These are phyloP conservation scores for Arctium minus DNA, from an alignment of 129 eudicot genomes.

Conservation along the genomic window DNA sequence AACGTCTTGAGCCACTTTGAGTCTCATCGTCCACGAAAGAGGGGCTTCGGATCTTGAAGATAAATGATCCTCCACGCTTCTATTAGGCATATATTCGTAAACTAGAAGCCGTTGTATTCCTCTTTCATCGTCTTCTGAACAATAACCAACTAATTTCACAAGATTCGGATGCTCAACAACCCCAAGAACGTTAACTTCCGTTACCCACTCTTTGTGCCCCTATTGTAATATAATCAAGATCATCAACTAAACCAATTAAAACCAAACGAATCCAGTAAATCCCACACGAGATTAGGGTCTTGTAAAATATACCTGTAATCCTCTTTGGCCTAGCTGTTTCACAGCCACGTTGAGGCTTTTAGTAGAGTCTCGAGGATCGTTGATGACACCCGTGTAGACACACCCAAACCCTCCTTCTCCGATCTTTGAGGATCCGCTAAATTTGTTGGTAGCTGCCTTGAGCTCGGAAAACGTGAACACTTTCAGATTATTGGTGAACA, in stretches of 20 bases:
- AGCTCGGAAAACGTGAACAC: conserved; percentile 59
- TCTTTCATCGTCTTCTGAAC: conserved; percentile 78
- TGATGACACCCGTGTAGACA: conserved; percentile 56
- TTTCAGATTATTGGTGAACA: conserved; percentile 42
- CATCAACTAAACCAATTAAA: too few relatives aligned
- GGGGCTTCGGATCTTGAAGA: conserved; percentile 43
- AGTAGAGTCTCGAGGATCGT: too few relatives aligned
- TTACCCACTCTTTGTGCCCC: conserved; percentile 97
- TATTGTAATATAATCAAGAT: not conserved
- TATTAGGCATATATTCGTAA: conserved; percentile 32
- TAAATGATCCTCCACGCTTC: conserved; percentile 41
- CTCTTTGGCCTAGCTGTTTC: conserved; percentile 51
- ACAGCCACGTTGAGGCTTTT: conserved; percentile 59
- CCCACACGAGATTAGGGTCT: not conserved
- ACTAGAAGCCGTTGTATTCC: conserved; percentile 41
- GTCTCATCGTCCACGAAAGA: conserved; percentile 75
- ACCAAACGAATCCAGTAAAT: too few relatives aligned
- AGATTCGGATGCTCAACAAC: conserved; percentile 83
- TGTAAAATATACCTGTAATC: conserved; percentile 44
- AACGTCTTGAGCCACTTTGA: conserved; percentile 80
- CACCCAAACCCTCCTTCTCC: conserved; percentile 85
- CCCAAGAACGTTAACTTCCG: conserved; percentile 22
- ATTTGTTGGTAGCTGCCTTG: conserved; percentile 51
- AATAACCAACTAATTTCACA: conserved; percentile 71
- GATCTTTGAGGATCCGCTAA: conserved; percentile 42